These are phyloP conservation scores for Nicotiana undulata DNA, from an alignment of 257 asterid genomes.

Conservation along the genomic window DNA sequence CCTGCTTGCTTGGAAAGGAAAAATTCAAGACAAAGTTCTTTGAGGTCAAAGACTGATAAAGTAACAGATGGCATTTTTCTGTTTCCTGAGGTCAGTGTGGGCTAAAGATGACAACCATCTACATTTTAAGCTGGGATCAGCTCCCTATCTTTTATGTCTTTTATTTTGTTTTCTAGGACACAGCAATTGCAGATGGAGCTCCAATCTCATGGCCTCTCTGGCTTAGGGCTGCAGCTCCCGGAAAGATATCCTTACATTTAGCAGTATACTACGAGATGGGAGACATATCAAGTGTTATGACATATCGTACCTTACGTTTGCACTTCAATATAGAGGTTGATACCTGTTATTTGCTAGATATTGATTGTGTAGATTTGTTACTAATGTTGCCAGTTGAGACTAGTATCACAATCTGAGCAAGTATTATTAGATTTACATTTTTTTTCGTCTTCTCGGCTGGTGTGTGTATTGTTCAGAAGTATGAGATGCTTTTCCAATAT, in stretches of 20 bases:
- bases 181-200: conserved; percentile 40
- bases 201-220: conserved; percentile 83
- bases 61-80: conserved; percentile 30
- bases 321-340: conserved; percentile 70
- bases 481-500: background rate
- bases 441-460: background rate
- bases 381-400: background rate
- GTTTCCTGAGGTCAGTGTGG: conserved; percentile 69
- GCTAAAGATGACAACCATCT: conserved; percentile 11
- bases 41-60: conserved; percentile 24
- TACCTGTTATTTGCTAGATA: conserved; percentile 5
- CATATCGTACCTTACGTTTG: conserved; percentile 84
- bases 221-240: conserved; percentile 93
- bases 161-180: conserved; percentile 36
- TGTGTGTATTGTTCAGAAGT: background rate
- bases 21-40: conserved; percentile 27
- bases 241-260: conserved; percentile 57
- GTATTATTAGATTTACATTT: background rate
- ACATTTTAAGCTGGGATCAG: conserved; percentile 11
- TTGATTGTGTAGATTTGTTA: background rate
- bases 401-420: background rate
- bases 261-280: conserved; percentile 78
- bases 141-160: conserved; percentile 7
- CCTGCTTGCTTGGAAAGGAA: conserved; percentile 61
- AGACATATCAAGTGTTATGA: conserved; percentile 53